phyloP scores from a whole-genome alignment of 192 early-diverging fungal species.

The Dissophora ornata region DNA sequence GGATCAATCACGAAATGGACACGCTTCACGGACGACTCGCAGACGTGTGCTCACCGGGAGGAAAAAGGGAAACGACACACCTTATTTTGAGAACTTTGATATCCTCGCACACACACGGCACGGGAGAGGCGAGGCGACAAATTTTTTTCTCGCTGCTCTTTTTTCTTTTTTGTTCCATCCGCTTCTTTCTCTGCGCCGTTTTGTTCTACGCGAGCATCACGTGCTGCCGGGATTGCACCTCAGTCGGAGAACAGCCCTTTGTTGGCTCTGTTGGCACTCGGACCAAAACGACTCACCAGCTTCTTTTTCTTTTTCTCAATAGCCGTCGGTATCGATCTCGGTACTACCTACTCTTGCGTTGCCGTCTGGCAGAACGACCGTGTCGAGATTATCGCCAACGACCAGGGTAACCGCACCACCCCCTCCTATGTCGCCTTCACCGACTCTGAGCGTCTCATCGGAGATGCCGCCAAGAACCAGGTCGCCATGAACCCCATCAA shows the following conservation, averaged over 20 bases:
- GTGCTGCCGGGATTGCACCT: too few relatives aligned
- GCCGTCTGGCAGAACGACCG: slow-evolving; percentile 83
- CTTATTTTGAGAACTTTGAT: too few relatives aligned
- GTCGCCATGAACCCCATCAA: slow-evolving; percentile 98
- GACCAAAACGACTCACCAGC: too few relatives aligned
- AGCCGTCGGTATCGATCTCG: slow-evolving; percentile 97
- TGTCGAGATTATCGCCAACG: slow-evolving; percentile 98
- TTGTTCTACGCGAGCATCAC: slow-evolving; percentile 11
- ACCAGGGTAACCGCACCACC: slow-evolving; percentile 99
- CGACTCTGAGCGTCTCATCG: slow-evolving; percentile 97
- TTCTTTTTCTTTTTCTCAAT: background rate
- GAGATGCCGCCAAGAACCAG: slow-evolving; percentile 99
- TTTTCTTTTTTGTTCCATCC: slow-evolving; percentile 45
- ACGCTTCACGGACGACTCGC: too few relatives aligned
- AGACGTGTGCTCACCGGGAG: too few relatives aligned
- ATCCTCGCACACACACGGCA: background rate
- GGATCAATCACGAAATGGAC: too few relatives aligned
- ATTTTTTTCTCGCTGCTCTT: slow-evolving; percentile 19
- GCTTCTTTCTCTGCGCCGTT: slow-evolving; percentile 15
- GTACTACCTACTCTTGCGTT: slow-evolving; percentile 97
- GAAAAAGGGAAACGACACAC: too few relatives aligned
- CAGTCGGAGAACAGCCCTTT: too few relatives aligned
- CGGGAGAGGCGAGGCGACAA: background rate
- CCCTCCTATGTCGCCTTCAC: slow-evolving; percentile 98
- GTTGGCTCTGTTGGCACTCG: too few relatives aligned